Evolutionary conservation across 768 basidiomycete genomes (phyloP).

Genomic region (Daedaleopsis sinensis): DNA sequence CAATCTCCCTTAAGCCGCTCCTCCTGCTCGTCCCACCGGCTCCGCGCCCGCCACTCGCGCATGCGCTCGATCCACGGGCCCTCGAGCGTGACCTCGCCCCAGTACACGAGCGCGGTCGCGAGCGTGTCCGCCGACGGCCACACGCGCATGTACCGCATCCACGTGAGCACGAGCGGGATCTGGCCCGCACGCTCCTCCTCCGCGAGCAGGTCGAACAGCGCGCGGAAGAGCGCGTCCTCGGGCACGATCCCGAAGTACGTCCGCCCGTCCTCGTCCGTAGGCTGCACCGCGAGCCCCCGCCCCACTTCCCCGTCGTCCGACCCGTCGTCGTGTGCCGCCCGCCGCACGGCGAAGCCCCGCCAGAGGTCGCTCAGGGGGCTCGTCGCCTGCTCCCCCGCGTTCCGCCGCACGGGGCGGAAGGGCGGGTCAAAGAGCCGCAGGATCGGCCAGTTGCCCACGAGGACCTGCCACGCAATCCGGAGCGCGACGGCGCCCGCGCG

Average conservation of each 20-base stretch:
- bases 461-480: constrained; percentile 21
- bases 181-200: constrained; percentile 51
- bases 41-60: constrained; percentile 28
- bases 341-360: constrained; percentile 27
- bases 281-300: constrained; percentile 4
- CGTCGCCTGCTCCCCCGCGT: constrained; percentile 25
- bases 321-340: background rate
- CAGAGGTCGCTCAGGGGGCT: constrained; percentile 34
- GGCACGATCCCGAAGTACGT: constrained; percentile 41
- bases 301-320: background rate
- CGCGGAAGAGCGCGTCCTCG: constrained; percentile 52
- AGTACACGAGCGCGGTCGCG: constrained; percentile 64
- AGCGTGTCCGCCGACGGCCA: constrained; percentile 58
- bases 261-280: constrained; percentile 8
- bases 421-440: constrained; percentile 40
- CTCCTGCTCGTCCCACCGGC: constrained; percentile 8
- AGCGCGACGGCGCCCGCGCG: constrained; percentile 32
- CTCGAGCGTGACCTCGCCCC: constrained; percentile 68
- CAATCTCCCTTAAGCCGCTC: constrained; percentile 31
- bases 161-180: constrained; percentile 67
- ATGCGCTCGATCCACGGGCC: constrained; percentile 56
- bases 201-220: constrained; percentile 66
- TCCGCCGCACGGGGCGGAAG: constrained; percentile 36
- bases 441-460: constrained; percentile 56
- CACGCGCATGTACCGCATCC: constrained; percentile 70